Percentiles rank a stretch among this genome's conserved stretches.
Conservation (phyloP, 441 rosid species). For the Viola pubescens region DNA sequence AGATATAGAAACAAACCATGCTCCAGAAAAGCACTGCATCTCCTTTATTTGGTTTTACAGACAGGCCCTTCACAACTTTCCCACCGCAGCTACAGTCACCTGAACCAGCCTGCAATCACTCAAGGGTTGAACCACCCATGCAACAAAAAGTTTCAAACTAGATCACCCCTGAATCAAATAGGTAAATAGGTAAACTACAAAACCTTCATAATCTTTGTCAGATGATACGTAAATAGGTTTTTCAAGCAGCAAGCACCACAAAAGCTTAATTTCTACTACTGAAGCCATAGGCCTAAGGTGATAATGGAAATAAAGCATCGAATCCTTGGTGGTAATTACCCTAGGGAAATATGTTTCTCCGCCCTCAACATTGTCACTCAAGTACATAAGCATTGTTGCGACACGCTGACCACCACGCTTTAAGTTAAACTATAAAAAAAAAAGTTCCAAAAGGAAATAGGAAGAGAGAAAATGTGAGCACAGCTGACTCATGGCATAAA, state of each 20-base stretch:
- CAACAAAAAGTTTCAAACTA: not conserved
- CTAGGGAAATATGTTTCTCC: constrained; percentile 94
- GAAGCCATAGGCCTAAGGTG: not conserved
- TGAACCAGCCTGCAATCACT: constrained; percentile 63
- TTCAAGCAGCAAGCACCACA: not conserved
- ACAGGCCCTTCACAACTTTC: constrained; percentile 61
- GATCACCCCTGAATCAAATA: no score
- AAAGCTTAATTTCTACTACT: no score
- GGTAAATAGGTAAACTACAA: no score
- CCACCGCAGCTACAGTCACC: constrained; percentile 88
- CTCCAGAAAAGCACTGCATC: constrained; percentile 97
- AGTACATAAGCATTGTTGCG: constrained; percentile 91
- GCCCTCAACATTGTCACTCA: constrained; percentile 79
- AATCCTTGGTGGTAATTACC: constrained; percentile 32
- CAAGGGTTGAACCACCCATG: constrained; percentile 5
- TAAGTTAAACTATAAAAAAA: constrained; percentile 56
- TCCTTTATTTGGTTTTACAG: constrained; percentile 78
- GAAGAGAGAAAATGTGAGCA: constrained; percentile 1
- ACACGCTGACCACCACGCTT: constrained; percentile 91
- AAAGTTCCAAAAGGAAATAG: not conserved
- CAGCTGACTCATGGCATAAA: not conserved
- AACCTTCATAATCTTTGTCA: not conserved
- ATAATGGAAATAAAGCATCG: not conserved
- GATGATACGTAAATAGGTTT: not conserved
- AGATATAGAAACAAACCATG: constrained; percentile 61